These are phyloP conservation scores for Mycena filopes DNA, from an alignment of 768 basidiomycete species.

Conservation along the genomic window DNA sequence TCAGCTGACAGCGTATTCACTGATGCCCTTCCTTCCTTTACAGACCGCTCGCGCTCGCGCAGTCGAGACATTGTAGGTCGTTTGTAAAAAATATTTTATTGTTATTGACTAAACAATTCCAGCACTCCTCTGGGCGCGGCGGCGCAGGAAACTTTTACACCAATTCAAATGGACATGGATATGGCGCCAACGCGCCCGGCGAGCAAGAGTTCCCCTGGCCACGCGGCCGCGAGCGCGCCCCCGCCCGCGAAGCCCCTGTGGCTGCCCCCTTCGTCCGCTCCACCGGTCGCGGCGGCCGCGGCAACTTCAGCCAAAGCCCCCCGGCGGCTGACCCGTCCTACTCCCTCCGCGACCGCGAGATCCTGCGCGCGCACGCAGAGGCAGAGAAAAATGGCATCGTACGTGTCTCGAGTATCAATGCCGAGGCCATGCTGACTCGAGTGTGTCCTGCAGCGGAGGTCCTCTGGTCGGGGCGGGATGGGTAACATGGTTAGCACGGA, in stretches of 20 bases:
- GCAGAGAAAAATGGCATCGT: slow-evolving; percentile 10
- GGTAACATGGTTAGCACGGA: slow-evolving; percentile 21
- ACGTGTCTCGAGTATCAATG: neutral
- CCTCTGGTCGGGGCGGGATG: slow-evolving; percentile 28
- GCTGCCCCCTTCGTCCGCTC: slow-evolving; percentile 1
- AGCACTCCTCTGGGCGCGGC: slow-evolving; percentile 31
- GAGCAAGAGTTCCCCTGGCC: slow-evolving; percentile 28
- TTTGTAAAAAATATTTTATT: neutral
- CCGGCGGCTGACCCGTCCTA: slow-evolving; percentile 11
- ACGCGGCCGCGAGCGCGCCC: slow-evolving; percentile 22
- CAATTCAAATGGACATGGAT: neutral
- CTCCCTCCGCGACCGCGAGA: slow-evolving; percentile 24
- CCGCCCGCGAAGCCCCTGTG: neutral
- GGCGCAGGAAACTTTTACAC: slow-evolving; percentile 23
- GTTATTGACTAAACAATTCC: too few relatives aligned
- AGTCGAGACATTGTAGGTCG: slow-evolving; percentile 8
- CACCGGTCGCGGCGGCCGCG: slow-evolving; percentile 26
- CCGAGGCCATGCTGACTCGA: neutral
- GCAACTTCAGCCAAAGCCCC: slow-evolving; percentile 27
- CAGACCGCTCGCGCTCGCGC: slow-evolving; percentile 20
- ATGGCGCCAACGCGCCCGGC: neutral
- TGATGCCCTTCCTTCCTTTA: neutral
- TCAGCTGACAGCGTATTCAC: slow-evolving; percentile 4
- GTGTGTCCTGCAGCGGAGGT: slow-evolving; percentile 1
- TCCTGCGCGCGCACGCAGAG: slow-evolving; percentile 22